These are phyloP conservation scores for Ceratocystiopsis brevicomis DNA, from an alignment of 2,329 filamentous ascomycete species.

Conservation along the genomic window DNA sequence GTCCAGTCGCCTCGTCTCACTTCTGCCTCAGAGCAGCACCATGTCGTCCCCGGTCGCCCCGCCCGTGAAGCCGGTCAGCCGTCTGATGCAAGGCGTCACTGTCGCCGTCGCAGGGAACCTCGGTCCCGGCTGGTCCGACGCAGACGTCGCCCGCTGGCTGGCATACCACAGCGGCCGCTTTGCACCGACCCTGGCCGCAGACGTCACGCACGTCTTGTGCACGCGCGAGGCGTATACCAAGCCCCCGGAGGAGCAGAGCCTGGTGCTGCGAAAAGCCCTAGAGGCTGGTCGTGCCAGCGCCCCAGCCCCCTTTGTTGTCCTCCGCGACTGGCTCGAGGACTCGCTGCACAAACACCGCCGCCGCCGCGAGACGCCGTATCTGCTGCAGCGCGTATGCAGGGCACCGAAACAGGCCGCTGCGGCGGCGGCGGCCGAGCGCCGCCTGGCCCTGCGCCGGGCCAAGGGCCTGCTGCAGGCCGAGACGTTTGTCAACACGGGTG, in stretches of 20 bases:
- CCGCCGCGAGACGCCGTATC: conserved; percentile 20
- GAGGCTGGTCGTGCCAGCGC: neutral
- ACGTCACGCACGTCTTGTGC: conserved; percentile 56
- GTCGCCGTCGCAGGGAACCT: conserved; percentile 42
- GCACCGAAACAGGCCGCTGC: conserved; percentile 8
- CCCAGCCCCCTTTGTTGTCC: conserved; percentile 18
- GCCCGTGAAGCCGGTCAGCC: no score
- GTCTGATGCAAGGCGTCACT: conserved; percentile 10
- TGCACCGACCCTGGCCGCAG: conserved; percentile 11
- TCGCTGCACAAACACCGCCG: conserved; percentile 16
- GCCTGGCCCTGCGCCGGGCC: conserved; percentile 15
- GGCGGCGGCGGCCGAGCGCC: conserved; percentile 12
- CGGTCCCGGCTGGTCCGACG: conserved; percentile 23
- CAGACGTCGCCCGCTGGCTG: conserved; percentile 49
- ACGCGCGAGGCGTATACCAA: conserved; percentile 36
- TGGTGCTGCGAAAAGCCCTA: neutral
- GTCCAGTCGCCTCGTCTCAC: no score
- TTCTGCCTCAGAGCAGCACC: no score
- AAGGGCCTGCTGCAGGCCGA: conserved; percentile 17
- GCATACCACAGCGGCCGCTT: conserved; percentile 40
- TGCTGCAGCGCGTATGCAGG: conserved; percentile 18
- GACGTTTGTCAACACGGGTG: conserved; percentile 31
- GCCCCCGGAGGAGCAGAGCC: conserved; percentile 1
- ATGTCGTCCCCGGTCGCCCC: no score
- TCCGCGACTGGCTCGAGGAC: conserved; percentile 34